Conservation (phyloP, 768 basidiomycete species). For the Galerina marginata region DNA sequence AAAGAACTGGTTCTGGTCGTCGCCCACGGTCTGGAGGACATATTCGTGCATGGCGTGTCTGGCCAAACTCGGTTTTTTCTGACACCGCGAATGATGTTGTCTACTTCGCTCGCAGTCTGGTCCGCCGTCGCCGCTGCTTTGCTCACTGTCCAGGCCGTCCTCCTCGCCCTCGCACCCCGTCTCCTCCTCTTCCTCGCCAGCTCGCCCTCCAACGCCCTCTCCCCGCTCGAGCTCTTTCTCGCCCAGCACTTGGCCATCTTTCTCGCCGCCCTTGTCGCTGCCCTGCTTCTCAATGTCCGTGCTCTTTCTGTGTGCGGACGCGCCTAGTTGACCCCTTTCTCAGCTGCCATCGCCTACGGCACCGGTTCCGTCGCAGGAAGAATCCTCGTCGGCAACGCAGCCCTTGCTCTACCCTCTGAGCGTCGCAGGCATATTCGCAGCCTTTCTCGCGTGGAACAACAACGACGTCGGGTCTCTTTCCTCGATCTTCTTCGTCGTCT, state of each 20-base stretch:
- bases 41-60: slow-evolving; percentile 29
- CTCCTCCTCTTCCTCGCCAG: slow-evolving; percentile 72
- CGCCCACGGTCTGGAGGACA: slow-evolving; percentile 33
- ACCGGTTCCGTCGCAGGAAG: slow-evolving; percentile 30
- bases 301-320: slow-evolving; percentile 1
- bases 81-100: slow-evolving; percentile 28
- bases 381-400: slow-evolving; percentile 41
- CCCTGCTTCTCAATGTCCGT: slow-evolving; percentile 63
- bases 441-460: slow-evolving; percentile 73
- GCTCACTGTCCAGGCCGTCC: slow-evolving; percentile 20
- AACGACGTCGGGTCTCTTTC: slow-evolving; percentile 60
- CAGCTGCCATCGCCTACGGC: slow-evolving; percentile 39
- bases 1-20: slow-evolving; percentile 60
- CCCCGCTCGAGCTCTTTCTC: slow-evolving; percentile 73
- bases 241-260: slow-evolving; percentile 69
- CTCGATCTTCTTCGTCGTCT: slow-evolving; percentile 53
- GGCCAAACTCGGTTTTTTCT: slow-evolving; percentile 28
- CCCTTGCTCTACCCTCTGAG: slow-evolving; percentile 71
- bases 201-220: slow-evolving; percentile 48
- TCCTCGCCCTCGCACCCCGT: slow-evolving; percentile 57
- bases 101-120: slow-evolving; percentile 35
- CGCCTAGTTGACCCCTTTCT: slow-evolving; percentile 8
- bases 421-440: slow-evolving; percentile 53
- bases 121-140: slow-evolving; percentile 36
- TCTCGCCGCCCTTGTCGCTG: slow-evolving; percentile 57